These are phyloP conservation scores for Manihot esculenta DNA, from an alignment of 441 rosid species.

Conservation along the genomic window DNA sequence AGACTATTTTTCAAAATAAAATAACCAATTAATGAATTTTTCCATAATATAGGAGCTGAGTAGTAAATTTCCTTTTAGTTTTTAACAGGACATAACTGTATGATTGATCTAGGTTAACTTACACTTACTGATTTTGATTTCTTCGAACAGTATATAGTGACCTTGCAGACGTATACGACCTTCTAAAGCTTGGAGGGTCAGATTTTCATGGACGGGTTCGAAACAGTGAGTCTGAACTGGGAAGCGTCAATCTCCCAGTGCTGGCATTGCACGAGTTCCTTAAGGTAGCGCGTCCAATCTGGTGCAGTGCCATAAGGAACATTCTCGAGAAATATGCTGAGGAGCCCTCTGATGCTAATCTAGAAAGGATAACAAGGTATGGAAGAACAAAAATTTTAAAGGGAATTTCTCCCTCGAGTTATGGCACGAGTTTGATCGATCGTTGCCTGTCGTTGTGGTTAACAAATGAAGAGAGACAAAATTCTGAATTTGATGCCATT, in stretches of 20 bases:
- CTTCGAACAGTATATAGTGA: constrained; percentile 61
- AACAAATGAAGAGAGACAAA: constrained; percentile 58
- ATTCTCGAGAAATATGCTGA: constrained; percentile 47
- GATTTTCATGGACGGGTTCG: constrained; percentile 92
- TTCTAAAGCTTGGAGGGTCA: constrained; percentile 91
- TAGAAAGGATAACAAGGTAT: constrained; percentile 56
- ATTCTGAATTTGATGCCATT: constrained; percentile 61
- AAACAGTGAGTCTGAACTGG: constrained; percentile 67
- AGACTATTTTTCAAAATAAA: too few relatives aligned
- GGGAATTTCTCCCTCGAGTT: constrained; percentile 36
- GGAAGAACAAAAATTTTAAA: constrained; percentile 44
- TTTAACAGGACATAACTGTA: not conserved
- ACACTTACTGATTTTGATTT: constrained; percentile 11
- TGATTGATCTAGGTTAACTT: not conserved
- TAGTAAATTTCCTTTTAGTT: too few relatives aligned
- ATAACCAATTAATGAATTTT: too few relatives aligned
- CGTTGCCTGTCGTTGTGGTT: constrained; percentile 62
- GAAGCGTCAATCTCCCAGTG: constrained; percentile 80
- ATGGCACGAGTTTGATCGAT: constrained; percentile 60
- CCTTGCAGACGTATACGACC: constrained; percentile 69
- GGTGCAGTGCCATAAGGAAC: constrained; percentile 66
- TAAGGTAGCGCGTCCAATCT: constrained; percentile 69
- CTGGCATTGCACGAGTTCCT: constrained; percentile 61
- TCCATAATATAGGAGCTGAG: too few relatives aligned
- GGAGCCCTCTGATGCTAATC: constrained; percentile 66